Conservation (phyloP, 768 basidiomycete genomes). For the Psilocybe cyanescens region DNA sequence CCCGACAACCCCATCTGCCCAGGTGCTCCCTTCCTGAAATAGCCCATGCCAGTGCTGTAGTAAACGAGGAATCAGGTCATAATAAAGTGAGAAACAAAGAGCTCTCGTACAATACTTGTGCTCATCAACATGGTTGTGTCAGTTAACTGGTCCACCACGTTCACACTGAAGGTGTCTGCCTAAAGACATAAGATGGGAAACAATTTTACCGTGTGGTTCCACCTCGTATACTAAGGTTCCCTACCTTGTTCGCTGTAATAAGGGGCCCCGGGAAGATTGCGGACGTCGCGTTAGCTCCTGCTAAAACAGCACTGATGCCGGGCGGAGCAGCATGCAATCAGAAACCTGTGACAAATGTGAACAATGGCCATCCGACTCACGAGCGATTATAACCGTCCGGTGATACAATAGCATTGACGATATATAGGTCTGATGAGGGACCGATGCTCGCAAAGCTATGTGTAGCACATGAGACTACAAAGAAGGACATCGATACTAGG, state of each 20-base stretch:
- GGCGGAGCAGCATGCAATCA: too few relatives aligned
- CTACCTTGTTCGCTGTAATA: conserved; percentile 31
- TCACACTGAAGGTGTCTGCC: conserved; percentile 47
- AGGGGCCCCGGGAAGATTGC: conserved; percentile 32
- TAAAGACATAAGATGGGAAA: background rate
- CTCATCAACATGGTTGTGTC: conserved; percentile 49
- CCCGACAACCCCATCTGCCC: conserved; percentile 42
- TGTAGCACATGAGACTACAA: too few relatives aligned
- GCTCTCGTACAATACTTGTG: conserved; percentile 49
- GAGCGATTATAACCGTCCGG: conserved; percentile 22
- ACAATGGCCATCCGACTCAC: background rate
- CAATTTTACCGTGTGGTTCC: background rate
- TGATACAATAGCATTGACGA: conserved; percentile 10
- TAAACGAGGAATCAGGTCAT: background rate
- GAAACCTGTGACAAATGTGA: background rate
- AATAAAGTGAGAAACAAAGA: too few relatives aligned
- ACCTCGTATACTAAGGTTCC: background rate
- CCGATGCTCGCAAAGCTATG: conserved; percentile 8
- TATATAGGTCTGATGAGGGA: conserved; percentile 10
- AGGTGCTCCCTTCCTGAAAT: conserved; percentile 35
- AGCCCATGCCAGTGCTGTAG: conserved; percentile 49
- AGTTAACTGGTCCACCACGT: conserved; percentile 46
- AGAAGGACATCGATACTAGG: too few relatives aligned
- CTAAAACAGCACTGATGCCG: conserved; percentile 15
- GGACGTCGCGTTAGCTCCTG: conserved; percentile 16